Evolutionary conservation across 257 asterid genomes (phyloP).

Genomic region (Misopates orontium): DNA sequence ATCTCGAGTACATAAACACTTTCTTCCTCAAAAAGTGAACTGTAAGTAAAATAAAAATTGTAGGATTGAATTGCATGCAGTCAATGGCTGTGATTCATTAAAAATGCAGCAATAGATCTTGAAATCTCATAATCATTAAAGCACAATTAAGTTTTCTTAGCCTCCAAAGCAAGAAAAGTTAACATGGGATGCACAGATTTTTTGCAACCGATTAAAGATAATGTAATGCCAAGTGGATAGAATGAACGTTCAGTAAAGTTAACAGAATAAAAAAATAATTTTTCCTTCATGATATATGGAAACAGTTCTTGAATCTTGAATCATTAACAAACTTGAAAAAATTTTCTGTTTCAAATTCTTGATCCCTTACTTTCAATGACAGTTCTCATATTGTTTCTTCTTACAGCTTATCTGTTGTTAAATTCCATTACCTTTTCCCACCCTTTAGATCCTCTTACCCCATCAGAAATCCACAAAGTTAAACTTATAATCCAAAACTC

Average conservation of each 20-base stretch:
- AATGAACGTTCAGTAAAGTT: constrained; percentile 7
- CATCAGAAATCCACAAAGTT: constrained; percentile 44
- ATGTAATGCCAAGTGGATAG: constrained; percentile 15
- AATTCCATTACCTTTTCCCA: constrained; percentile 32
- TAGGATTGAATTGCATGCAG: not conserved
- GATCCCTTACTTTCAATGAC: constrained; percentile 34
- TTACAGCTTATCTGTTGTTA: constrained; percentile 21
- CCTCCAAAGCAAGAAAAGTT: constrained; percentile 43
- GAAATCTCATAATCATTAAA: constrained; percentile 2
- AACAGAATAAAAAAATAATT: not conserved
- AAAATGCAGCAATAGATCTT: not conserved
- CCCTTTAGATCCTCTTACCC: constrained; percentile 72
- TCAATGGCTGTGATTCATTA: constrained; percentile 18
- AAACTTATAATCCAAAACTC: constrained; percentile 45
- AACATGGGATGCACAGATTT: constrained; percentile 19
- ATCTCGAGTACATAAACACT: constrained; percentile 13
- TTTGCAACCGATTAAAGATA: not conserved
- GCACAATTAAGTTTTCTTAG: constrained; percentile 39
- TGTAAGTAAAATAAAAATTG: not conserved
- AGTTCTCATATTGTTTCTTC: constrained; percentile 24
- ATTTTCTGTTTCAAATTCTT: constrained; percentile 25
- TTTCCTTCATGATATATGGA: not conserved
- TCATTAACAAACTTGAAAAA: constrained; percentile 10
- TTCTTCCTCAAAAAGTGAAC: constrained; percentile 6
- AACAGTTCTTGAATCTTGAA: constrained; percentile 27